These are phyloP conservation scores for Coemansia reversa DNA, from an alignment of 192 early-diverging fungal species.

Conservation along the genomic window DNA sequence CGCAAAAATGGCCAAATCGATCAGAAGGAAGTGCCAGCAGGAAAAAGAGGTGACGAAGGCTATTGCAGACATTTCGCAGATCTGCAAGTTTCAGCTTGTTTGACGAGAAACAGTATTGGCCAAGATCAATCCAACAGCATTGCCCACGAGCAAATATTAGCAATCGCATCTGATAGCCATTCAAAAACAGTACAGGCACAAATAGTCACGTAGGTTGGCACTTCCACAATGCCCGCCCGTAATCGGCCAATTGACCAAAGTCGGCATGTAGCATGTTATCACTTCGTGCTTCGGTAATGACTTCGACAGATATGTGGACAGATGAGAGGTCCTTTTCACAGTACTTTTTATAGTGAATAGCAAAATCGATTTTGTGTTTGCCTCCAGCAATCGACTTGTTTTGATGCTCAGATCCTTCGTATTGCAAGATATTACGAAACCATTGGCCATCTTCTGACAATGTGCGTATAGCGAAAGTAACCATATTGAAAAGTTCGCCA, in stretches of 20 bases:
- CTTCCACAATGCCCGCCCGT: slow-evolving; percentile 3
- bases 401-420: too few relatives aligned
- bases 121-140: not conserved
- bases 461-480: too few relatives aligned
- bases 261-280: not conserved
- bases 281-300: not conserved
- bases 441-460: too few relatives aligned
- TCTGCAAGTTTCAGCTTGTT: not conserved
- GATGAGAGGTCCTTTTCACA: not conserved
- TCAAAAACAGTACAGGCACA: slow-evolving; percentile 12
- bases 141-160: slow-evolving; percentile 1
- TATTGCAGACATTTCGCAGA: not conserved
- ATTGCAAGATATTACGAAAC: too few relatives aligned
- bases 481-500: too few relatives aligned
- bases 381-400: not conserved
- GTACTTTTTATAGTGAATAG: not conserved
- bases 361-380: not conserved
- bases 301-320: not conserved
- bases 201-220: slow-evolving; percentile 5
- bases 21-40: slow-evolving; percentile 3
- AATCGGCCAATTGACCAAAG: slow-evolving; percentile 15
- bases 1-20: slow-evolving; percentile 11
- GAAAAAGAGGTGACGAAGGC: not conserved
- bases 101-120: not conserved
- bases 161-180: slow-evolving; percentile 1